Evolutionary conservation across 2,329 filamentous ascomycete species (phyloP).

Genomic region (Biscogniauxia sp.): DNA sequence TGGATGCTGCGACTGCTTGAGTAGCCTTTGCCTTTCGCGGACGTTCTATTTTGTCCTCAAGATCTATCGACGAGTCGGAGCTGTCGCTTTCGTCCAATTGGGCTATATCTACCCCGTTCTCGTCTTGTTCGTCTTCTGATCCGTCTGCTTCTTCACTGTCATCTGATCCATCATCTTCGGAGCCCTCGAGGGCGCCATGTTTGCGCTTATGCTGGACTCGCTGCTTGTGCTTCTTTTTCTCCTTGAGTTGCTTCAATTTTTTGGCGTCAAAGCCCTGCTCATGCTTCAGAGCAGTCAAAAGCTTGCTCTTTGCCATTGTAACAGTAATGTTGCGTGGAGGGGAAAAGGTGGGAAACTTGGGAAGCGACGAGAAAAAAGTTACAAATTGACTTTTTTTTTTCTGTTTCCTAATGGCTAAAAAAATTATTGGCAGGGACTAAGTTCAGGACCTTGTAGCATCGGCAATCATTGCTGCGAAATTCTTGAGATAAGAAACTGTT

Average conservation of each 20-base stretch:
- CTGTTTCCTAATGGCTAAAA: background rate
- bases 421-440: background rate
- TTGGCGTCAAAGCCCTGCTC: slow-evolving; percentile 31
- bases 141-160: slow-evolving; percentile 26
- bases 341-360: slow-evolving; percentile 5
- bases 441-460: background rate
- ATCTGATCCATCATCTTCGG: slow-evolving; percentile 20
- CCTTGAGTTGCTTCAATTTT: slow-evolving; percentile 26
- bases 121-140: slow-evolving; percentile 29
- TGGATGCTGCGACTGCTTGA: slow-evolving; percentile 33
- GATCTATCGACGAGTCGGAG: slow-evolving; percentile 71
- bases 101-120: slow-evolving; percentile 48
- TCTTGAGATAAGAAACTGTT: slow-evolving; percentile 2
- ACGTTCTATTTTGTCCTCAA: slow-evolving; percentile 69
- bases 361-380: background rate
- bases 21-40: slow-evolving; percentile 41
- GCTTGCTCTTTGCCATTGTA: slow-evolving; percentile 29
- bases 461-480: background rate
- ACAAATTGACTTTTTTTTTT: slow-evolving; percentile 10
- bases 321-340: slow-evolving; percentile 11
- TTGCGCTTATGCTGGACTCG: slow-evolving; percentile 22
- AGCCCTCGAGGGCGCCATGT: slow-evolving; percentile 19
- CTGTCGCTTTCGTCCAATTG: slow-evolving; percentile 60
- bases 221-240: slow-evolving; percentile 31
- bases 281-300: slow-evolving; percentile 29